Percentiles rank a stretch among this genome's conserved stretches.
These are phyloP conservation scores for Globisporangium radiosum DNA, from an alignment of 352 stramenopile genomes.

Conservation along the genomic window DNA sequence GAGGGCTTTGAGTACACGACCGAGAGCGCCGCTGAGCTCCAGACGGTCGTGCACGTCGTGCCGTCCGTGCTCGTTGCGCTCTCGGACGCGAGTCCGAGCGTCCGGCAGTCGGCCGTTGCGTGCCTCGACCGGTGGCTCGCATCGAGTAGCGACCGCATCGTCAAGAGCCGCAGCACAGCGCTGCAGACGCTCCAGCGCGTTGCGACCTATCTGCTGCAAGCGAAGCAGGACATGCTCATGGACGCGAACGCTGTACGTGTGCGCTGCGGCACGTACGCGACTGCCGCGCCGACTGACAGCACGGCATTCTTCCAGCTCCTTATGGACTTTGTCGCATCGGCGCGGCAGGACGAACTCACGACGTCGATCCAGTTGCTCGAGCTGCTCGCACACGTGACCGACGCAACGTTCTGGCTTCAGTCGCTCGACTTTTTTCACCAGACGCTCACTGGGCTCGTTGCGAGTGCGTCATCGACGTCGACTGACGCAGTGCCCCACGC, in stretches of 20 bases:
- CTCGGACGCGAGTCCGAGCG: slow-evolving; percentile 27
- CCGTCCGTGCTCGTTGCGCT: slow-evolving; percentile 66
- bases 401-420: slow-evolving; percentile 51
- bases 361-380: slow-evolving; percentile 55
- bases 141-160: slow-evolving; percentile 20
- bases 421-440: slow-evolving; percentile 61
- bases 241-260: slow-evolving; percentile 47
- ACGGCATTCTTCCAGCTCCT: slow-evolving; percentile 37
- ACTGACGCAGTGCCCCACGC: not conserved
- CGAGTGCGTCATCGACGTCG: not conserved
- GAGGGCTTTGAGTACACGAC: slow-evolving; percentile 32
- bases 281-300: slow-evolving; percentile 18
- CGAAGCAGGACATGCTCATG: slow-evolving; percentile 75
- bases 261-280: slow-evolving; percentile 41
- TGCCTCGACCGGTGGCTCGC: slow-evolving; percentile 54
- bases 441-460: slow-evolving; percentile 22
- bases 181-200: slow-evolving; percentile 31
- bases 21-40: slow-evolving; percentile 31
- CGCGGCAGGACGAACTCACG: slow-evolving; percentile 30
- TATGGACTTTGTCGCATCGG: slow-evolving; percentile 41
- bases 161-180: slow-evolving; percentile 12
- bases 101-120: slow-evolving; percentile 54
- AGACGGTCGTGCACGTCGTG: slow-evolving; percentile 42
- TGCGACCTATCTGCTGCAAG: slow-evolving; percentile 38
- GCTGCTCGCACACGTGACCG: slow-evolving; percentile 49